Percentiles rank a stretch among this genome's conserved stretches.
phyloP scores from a whole-genome alignment of 345 rosid species.

The Salix dunnii region DNA sequence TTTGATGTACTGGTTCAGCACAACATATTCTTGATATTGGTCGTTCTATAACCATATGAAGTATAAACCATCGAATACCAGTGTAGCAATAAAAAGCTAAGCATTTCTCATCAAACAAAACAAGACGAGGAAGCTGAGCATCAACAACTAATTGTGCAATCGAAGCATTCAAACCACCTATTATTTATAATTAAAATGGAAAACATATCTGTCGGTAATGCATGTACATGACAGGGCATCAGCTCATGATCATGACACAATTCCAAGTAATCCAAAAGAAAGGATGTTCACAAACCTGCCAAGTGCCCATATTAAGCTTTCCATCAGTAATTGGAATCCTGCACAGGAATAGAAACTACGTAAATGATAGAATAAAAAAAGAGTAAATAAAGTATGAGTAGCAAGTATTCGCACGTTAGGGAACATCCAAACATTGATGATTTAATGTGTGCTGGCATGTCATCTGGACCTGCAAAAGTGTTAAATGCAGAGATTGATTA shows the following conservation, averaged over 20 bases:
- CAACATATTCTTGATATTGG: neutral
- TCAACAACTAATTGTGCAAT: neutral
- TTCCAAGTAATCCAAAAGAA: neutral
- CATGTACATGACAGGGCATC: neutral
- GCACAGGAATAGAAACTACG: conserved; percentile 22
- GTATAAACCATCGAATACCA: too few species aligned
- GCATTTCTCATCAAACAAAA: neutral
- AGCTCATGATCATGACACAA: neutral
- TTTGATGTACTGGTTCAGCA: neutral
- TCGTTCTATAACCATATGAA: too few species aligned
- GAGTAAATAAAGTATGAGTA: neutral
- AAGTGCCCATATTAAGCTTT: conserved; percentile 83
- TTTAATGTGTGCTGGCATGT: conserved; percentile 96
- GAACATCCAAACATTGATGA: conserved; percentile 91
- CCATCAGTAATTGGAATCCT: conserved; percentile 87
- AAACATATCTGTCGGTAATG: neutral
- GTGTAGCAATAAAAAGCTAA: neutral
- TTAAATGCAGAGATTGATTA: neutral
- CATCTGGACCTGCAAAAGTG: conserved; percentile 76
- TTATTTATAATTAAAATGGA: too few species aligned
- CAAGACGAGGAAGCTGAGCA: neutral
- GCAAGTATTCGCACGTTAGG: conserved; percentile 55
- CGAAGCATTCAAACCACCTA: neutral
- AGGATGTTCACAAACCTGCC: conserved; percentile 65
- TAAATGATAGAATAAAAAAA: neutral